These are phyloP conservation scores for Backusella luteola DNA, from an alignment of 192 early-diverging fungal species.

Conservation along the genomic window DNA sequence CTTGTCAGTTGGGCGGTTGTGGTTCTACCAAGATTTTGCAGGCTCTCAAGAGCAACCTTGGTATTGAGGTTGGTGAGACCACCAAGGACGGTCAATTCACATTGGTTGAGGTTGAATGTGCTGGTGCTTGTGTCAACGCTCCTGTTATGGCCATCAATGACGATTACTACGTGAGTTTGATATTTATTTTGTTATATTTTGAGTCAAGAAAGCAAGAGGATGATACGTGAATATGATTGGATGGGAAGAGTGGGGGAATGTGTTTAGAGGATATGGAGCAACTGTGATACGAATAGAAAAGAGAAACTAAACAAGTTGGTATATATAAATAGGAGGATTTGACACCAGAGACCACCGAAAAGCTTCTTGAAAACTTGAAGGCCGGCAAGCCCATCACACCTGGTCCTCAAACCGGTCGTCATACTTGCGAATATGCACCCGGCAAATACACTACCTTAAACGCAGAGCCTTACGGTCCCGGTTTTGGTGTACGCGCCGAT, in stretches of 20 bases:
- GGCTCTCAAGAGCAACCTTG: conserved; percentile 81
- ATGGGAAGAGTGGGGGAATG: background rate
- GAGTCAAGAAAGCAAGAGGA: background rate
- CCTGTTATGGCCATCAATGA: conserved; percentile 98
- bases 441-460: conserved; percentile 78
- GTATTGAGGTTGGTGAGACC: conserved; percentile 93
- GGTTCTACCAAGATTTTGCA: conserved; percentile 90
- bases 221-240: background rate
- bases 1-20: conserved; percentile 96
- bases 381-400: conserved; percentile 72
- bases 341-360: conserved; percentile 85
- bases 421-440: conserved; percentile 84
- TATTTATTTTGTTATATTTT: background rate
- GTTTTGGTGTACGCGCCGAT: conserved; percentile 80
- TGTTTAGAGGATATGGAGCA: background rate
- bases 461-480: conserved; percentile 87
- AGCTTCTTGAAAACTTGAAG: conserved; percentile 85
- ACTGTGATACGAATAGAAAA: background rate
- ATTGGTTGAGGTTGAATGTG: conserved; percentile 99
- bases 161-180: conserved; percentile 82
- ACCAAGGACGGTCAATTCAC: conserved; percentile 94
- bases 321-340: conserved; percentile 78
- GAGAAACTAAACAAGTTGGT: background rate
- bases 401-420: conserved; percentile 84
- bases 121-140: conserved; percentile 97